A percentile compares a stretch with the other conserved stretches of the same genome.
These are phyloP conservation scores for Plectranthus barbatus DNA, from an alignment of 257 asterid genomes.

Conservation along the genomic window DNA sequence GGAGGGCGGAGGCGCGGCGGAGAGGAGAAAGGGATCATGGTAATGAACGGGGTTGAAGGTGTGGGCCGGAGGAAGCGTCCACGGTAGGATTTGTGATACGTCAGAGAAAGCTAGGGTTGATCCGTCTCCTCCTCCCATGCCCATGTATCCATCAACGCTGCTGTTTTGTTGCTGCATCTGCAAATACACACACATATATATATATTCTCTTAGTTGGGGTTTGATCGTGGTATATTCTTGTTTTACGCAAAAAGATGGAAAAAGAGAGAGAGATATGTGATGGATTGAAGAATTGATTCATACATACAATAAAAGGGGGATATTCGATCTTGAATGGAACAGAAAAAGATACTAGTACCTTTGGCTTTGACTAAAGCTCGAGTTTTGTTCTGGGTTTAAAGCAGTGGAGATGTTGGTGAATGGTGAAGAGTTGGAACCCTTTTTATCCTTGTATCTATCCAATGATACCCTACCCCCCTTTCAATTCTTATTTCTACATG, in stretches of 20 bases:
- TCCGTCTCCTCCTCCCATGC: constrained; percentile 19
- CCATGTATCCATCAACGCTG: constrained; percentile 6
- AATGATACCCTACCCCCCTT: constrained; percentile 18
- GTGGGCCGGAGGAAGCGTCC: constrained; percentile 48
- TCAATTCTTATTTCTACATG: constrained; percentile 22
- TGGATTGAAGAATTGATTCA: too few species aligned
- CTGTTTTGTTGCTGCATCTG: constrained; percentile 34
- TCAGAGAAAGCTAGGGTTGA: constrained; percentile 36
- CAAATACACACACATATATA: not conserved
- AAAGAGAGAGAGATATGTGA: not conserved
- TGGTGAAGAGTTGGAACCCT: constrained; percentile 27
- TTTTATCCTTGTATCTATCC: constrained; percentile 36
- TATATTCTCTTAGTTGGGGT: constrained; percentile 18
- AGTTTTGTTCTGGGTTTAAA: not conserved
- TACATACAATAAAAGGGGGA: too few species aligned
- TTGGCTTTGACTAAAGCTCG: not conserved
- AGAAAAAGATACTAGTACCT: not conserved
- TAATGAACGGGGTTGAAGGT: constrained; percentile 30
- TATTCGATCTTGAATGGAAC: not conserved
- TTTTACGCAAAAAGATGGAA: constrained; percentile 29
- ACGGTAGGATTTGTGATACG: constrained; percentile 52
- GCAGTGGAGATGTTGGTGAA: constrained; percentile 15
- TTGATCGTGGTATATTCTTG: constrained; percentile 10
- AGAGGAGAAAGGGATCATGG: constrained; percentile 44
- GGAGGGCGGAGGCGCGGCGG: constrained; percentile 30